Evolutionary conservation across 75 land plant species (phyloP).

Genomic region (Isoetes taiwanensis): DNA sequence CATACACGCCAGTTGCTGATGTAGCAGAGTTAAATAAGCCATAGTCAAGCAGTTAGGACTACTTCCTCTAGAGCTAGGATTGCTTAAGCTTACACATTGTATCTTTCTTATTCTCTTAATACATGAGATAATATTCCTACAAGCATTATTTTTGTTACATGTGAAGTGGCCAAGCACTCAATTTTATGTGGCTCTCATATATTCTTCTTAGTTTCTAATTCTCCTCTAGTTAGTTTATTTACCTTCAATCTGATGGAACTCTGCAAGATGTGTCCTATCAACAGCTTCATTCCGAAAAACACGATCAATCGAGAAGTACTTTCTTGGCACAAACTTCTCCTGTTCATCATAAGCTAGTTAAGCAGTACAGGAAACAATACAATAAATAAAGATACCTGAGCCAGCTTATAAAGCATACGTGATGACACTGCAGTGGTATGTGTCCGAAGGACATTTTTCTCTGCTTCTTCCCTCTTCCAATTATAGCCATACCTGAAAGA

Average conservation of each 20-base stretch:
- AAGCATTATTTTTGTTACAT: background rate
- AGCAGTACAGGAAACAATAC: background rate
- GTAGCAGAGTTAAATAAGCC: no score
- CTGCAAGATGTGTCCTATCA: constrained; percentile 97
- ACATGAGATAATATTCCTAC: background rate
- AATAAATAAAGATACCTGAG: constrained; percentile 34
- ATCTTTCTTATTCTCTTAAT: no score
- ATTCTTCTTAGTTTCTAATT: background rate
- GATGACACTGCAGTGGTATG: constrained; percentile 96
- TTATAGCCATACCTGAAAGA: constrained; percentile 65
- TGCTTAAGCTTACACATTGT: no score
- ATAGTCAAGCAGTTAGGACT: no score
- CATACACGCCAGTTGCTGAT: no score
- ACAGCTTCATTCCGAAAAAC: constrained; percentile 99
- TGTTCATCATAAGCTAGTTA: background rate
- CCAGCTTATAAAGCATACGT: constrained; percentile 79
- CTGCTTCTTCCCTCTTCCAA: constrained; percentile 94
- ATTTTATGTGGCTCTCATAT: no score
- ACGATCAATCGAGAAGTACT: constrained; percentile 89
- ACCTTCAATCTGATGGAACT: constrained; percentile 99
- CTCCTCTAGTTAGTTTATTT: background rate
- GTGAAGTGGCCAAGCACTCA: background rate
- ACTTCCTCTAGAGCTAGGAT: no score
- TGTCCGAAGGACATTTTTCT: constrained; percentile 80
- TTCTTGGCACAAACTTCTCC: constrained; percentile 55